phyloP scores from a whole-genome alignment of 345 rosid genomes.

The Eucalyptus victrix region DNA sequence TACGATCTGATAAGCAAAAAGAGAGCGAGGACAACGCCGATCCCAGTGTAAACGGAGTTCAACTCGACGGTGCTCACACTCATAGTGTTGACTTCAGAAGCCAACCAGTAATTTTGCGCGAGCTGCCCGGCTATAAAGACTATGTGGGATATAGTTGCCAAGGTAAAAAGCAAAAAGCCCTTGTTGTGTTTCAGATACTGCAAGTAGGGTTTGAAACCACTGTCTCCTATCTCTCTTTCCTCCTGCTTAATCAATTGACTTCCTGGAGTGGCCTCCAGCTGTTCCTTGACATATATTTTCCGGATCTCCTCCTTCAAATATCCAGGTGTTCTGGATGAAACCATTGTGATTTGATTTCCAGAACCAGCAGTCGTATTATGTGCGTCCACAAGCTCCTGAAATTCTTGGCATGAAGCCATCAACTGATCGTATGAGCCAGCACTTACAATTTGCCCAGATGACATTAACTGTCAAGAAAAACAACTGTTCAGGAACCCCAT shows the following conservation, averaged over 20 bases:
- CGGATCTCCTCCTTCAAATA: conserved; percentile 10
- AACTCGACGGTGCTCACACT: conserved; percentile 1
- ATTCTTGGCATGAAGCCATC: conserved; percentile 19
- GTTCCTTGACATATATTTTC: background rate
- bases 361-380: conserved; percentile 13
- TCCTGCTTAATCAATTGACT: conserved; percentile 40
- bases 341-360: background rate
- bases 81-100: conserved; percentile 11
- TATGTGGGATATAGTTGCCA: background rate
- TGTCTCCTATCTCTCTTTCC: conserved; percentile 36
- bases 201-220: conserved; percentile 40
- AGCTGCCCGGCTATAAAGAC: conserved; percentile 13
- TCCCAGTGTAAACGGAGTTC: conserved; percentile 4
- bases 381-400: conserved; percentile 38
- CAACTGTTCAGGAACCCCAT: background rate
- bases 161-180: conserved; percentile 12
- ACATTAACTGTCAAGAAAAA: conserved; percentile 25
- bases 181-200: conserved; percentile 22
- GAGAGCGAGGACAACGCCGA: conserved; percentile 2
- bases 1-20: conserved; percentile 12
- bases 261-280: background rate
- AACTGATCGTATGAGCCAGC: conserved; percentile 21
- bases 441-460: conserved; percentile 24
- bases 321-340: background rate
- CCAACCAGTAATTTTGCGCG: conserved; percentile 22